phyloP scores from a whole-genome alignment of 345 rosid genomes.

The Durio zibethinus region DNA sequence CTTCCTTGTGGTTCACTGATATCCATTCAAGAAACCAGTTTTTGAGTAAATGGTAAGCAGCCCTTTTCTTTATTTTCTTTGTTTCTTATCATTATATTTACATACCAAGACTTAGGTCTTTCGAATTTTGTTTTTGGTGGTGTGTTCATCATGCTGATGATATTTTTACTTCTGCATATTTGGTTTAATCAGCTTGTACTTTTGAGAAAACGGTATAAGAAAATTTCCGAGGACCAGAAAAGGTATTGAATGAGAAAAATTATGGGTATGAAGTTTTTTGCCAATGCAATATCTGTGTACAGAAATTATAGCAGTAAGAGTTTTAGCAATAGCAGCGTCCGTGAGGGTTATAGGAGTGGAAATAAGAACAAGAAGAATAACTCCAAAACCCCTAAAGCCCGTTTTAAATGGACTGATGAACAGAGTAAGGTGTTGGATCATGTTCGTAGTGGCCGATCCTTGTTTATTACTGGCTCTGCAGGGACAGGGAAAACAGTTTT shows the following conservation, averaged over 20 bases:
- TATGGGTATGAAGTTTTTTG: constrained; percentile 15
- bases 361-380: neutral
- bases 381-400: neutral
- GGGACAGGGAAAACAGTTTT: constrained; percentile 39
- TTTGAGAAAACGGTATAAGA: neutral
- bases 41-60: neutral
- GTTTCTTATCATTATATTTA: neutral
- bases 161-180: neutral
- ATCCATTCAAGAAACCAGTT: neutral
- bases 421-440: constrained; percentile 25
- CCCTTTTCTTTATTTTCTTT: neutral
- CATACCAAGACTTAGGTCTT: neutral
- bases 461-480: constrained; percentile 38
- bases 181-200: neutral
- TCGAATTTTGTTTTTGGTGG: neutral
- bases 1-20: neutral
- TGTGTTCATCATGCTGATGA: neutral
- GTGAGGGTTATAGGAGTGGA: neutral
- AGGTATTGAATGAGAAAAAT: neutral
- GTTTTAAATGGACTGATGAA: constrained; percentile 33
- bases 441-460: constrained; percentile 18
- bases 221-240: neutral
- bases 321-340: neutral
- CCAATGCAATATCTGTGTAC: constrained; percentile 6
- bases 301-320: constrained; percentile 21